Evolutionary conservation across 2,329 filamentous ascomycete genomes (phyloP).

Genomic region (Cercospora zeae-maydis): DNA sequence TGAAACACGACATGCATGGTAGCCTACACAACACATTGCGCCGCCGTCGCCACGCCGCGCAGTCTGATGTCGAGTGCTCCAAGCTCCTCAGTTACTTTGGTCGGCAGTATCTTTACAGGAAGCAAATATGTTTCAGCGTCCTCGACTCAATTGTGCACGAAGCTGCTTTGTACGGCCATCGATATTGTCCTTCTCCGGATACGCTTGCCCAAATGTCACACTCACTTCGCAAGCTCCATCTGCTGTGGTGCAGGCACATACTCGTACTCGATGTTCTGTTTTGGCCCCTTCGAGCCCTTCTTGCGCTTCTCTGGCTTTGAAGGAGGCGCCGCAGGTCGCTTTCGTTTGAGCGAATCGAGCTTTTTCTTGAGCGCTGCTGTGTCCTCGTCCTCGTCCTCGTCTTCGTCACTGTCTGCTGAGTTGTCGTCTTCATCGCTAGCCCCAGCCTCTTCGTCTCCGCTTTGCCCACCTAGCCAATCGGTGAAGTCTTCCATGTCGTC

Average conservation of each 20-base stretch:
- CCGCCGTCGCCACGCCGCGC: too few species aligned
- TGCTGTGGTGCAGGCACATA: slow-evolving; percentile 61
- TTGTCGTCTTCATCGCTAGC: slow-evolving; percentile 48
- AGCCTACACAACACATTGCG: too few species aligned
- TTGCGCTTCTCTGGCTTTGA: slow-evolving; percentile 58
- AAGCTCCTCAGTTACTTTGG: too few species aligned
- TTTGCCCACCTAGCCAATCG: slow-evolving; percentile 82
- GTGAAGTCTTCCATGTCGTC: slow-evolving; percentile 83
- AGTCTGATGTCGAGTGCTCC: too few species aligned
- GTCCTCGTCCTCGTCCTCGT: slow-evolving; percentile 50
- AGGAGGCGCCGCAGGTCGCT: slow-evolving; percentile 50
- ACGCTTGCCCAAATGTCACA: not conserved
- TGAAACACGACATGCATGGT: too few species aligned
- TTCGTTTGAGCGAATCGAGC: slow-evolving; percentile 54
- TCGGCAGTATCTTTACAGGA: too few species aligned
- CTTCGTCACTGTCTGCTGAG: slow-evolving; percentile 47
- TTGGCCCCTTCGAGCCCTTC: slow-evolving; percentile 50
- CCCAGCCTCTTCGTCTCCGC: slow-evolving; percentile 44
- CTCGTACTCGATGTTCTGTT: slow-evolving; percentile 76
- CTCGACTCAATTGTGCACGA: not conserved
- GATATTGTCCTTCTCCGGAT: not conserved
- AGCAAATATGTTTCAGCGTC: not conserved
- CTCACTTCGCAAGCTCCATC: slow-evolving; percentile 38
- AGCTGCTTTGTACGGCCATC: not conserved
- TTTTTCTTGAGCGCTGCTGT: slow-evolving; percentile 57